A percentile compares a stretch with the other conserved stretches of the same genome.
These are phyloP conservation scores for Pleurostoma richardsiae DNA, from an alignment of 2,329 filamentous ascomycete species.

Conservation along the genomic window DNA sequence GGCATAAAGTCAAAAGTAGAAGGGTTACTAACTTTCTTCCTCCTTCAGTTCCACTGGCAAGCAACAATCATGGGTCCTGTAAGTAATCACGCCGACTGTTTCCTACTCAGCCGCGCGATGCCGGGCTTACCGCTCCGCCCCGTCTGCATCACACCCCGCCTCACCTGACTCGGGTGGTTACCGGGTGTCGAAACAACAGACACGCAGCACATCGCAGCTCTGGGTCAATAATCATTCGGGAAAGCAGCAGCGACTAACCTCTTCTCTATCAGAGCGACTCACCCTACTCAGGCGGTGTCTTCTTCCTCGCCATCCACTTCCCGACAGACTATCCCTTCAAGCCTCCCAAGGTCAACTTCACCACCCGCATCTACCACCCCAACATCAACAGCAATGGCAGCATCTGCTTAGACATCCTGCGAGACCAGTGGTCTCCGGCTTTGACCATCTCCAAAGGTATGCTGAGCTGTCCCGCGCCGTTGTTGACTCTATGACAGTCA, in stretches of 20 bases:
- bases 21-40: slow-evolving; percentile 21
- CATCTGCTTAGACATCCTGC: slow-evolving; percentile 96
- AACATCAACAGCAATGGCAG: slow-evolving; percentile 99
- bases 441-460: slow-evolving; percentile 97
- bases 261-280: slow-evolving; percentile 69
- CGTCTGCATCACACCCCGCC: neutral
- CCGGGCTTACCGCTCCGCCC: slow-evolving; percentile 3
- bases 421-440: slow-evolving; percentile 98
- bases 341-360: slow-evolving; percentile 99
- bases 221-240: too few relatives aligned
- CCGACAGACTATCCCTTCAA: slow-evolving; percentile 99
- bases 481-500: slow-evolving; percentile 2
- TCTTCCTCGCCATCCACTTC: slow-evolving; percentile 99
- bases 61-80: slow-evolving; percentile 99
- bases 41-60: slow-evolving; percentile 94
- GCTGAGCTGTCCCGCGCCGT: slow-evolving; percentile 10
- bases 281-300: slow-evolving; percentile 96
- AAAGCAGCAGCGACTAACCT: too few relatives aligned
- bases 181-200: too few relatives aligned
- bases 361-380: slow-evolving; percentile 97
- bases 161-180: neutral
- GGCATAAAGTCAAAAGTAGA: slow-evolving; percentile 1
- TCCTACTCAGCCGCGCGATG: slow-evolving; percentile 8
- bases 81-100: slow-evolving; percentile 40
- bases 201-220: too few relatives aligned